These are phyloP conservation scores for Stachybotrys chartarum DNA, from an alignment of 2,329 filamentous ascomycete species.

Conservation along the genomic window DNA sequence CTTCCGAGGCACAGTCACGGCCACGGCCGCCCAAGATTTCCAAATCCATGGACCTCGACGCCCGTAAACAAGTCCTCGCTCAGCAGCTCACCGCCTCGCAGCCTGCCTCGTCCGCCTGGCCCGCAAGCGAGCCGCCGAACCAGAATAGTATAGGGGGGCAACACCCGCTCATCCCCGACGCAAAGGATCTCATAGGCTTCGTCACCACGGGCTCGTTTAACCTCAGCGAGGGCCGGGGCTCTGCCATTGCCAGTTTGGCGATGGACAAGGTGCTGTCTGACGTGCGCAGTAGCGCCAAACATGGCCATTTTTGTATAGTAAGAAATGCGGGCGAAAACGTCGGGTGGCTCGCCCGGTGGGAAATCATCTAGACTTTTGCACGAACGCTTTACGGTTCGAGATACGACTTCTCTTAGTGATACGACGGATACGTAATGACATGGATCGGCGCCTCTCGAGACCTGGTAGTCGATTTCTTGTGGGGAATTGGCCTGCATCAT, in stretches of 20 bases:
- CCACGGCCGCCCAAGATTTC: neutral
- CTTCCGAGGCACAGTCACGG: constrained; percentile 18
- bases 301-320: constrained; percentile 64
- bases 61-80: constrained; percentile 36
- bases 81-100: constrained; percentile 37
- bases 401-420: neutral
- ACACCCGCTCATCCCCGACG: constrained; percentile 66
- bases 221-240: constrained; percentile 66
- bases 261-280: constrained; percentile 45
- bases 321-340: constrained; percentile 72
- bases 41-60: constrained; percentile 21
- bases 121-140: constrained; percentile 15
- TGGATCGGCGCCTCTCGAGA: neutral
- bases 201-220: constrained; percentile 83
- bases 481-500: too few species aligned
- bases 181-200: constrained; percentile 78
- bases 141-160: constrained; percentile 39
- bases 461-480: too few species aligned
- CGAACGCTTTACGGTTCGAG: neutral
- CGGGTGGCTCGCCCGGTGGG: constrained; percentile 75
- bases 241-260: constrained; percentile 66
- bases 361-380: constrained; percentile 41
- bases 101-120: constrained; percentile 20
- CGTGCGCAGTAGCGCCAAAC: constrained; percentile 23
- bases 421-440: neutral